Base-by-base conservation (phyloP, 495 filamentous ascomycete species). In the Chaetomium fimeti region DNA sequence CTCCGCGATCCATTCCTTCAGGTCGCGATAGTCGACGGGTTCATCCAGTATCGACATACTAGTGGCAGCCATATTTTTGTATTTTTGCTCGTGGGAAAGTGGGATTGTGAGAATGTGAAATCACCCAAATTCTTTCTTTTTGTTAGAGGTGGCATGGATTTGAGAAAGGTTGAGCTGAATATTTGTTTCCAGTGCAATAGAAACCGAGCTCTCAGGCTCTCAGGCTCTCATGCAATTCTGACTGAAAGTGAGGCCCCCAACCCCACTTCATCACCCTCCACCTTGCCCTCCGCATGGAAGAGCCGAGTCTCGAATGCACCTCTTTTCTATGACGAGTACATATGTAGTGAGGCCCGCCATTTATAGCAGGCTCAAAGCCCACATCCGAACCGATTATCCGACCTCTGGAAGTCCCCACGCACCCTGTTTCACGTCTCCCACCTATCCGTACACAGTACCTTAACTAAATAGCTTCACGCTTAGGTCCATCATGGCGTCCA, bases 1-100 rank as follows among this genome's bases (percentile, higher is more conserved):
- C 48, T 70, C 57, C 18, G 60, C 65, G 59, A 80, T 69, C 75
- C 77, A 81, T 25, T 61, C 70, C 43, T 72, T 72, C 61, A 82
- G 66, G 25, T 66, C 60, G 22, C 65, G 51, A 54, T 72, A 76
- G 32, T 73, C 71, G 60, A 72, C 29, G 47, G 66, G 52, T 22
- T 65, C 47, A 40, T 66, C 62, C 20, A 29, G 16, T 11, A 3
- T 18, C 18, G 45, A 12, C 5, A 36, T 20, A 12, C n/a, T 12
- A 11, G 32, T 59, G 62, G 7, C 32, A 13, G 55, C 45, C 59
- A 61, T 61, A 47, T 8, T 52, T 47, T 53, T 43, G 13, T 6
- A n/a, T n/a, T n/a, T n/a, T n/a, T n/a, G n/a, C n/a, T n/a, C n/a
- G n/a, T n/a, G n/a, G n/a, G n/a, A n/a, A n/a, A n/a, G n/a, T n/a